These are phyloP conservation scores for Magnusiomyces suaveolens DNA, from an alignment of 1,139 yeast species.

Conservation along the genomic window DNA sequence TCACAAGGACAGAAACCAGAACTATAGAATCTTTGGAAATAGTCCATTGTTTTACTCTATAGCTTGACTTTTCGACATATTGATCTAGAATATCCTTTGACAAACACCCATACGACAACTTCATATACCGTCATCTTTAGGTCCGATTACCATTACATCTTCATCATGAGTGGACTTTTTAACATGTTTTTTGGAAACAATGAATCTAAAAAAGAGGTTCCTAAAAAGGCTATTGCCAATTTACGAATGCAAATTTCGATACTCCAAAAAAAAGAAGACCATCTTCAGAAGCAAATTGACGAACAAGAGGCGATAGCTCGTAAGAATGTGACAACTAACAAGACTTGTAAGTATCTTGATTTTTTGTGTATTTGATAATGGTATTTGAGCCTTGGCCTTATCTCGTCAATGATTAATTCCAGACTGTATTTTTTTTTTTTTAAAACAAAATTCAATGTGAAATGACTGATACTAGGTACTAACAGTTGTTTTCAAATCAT, in stretches of 20 bases:
- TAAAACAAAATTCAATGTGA: background rate
- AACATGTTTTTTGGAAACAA: conserved; percentile 48
- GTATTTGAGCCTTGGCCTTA: background rate
- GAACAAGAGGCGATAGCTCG: conserved; percentile 79
- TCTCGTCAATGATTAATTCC: background rate
- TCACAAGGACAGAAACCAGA: no score
- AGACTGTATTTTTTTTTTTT: background rate
- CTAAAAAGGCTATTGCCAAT: conserved; percentile 87
- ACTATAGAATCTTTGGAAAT: no score
- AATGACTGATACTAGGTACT: no score
- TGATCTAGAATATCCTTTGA: no score
- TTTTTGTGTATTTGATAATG: background rate
- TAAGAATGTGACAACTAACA: conserved; percentile 56
- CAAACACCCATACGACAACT: no score
- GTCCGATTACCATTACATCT: no score
- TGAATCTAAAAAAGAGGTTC: conserved; percentile 64
- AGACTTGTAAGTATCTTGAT: conserved; percentile 35
- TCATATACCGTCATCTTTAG: no score
- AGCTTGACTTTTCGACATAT: no score
- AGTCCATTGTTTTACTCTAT: no score
- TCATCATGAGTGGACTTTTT: conserved; percentile 42
- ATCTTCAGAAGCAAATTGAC: conserved; percentile 70
- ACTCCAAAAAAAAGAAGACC: conserved; percentile 72
- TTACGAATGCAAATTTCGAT: conserved; percentile 84
- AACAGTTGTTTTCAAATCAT: background rate